Conservation (phyloP, 495 filamentous ascomycete species). For the Trichoderma erinaceum region DNA sequence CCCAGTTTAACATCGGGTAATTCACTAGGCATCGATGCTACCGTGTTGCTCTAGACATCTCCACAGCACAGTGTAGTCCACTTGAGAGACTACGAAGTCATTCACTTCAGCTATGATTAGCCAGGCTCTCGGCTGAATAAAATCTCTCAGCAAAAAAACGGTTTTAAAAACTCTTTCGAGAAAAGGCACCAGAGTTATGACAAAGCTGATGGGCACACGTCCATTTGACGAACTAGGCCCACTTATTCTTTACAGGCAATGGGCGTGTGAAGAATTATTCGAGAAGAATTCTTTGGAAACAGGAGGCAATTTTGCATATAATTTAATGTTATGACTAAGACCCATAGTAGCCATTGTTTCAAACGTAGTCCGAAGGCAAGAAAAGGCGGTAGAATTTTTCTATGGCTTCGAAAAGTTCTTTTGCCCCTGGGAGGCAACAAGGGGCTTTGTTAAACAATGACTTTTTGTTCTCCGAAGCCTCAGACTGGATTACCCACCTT, state of each 20-base stretch:
- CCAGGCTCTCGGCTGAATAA: background rate
- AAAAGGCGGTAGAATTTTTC: background rate
- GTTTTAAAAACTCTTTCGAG: background rate
- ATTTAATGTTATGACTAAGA: background rate
- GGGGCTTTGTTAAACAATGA: background rate
- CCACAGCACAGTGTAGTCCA: slow-evolving; percentile 2
- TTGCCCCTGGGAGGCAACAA: background rate
- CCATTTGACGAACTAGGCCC: background rate
- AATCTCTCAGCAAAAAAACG: background rate
- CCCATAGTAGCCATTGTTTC: background rate
- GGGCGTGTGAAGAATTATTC: background rate
- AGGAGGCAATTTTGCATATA: background rate
- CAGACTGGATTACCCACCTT: background rate
- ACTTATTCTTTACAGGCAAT: background rate
- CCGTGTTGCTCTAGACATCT: background rate
- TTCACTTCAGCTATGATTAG: background rate
- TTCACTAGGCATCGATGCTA: background rate
- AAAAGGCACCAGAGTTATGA: slow-evolving; percentile 3
- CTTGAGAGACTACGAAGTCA: background rate
- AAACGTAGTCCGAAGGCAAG: background rate
- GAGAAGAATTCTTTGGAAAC: background rate
- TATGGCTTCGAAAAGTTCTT: background rate
- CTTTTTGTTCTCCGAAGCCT: background rate
- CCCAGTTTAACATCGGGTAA: background rate
- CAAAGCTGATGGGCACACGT: background rate